These are phyloP conservation scores for Erodium maritimum DNA, from an alignment of 345 rosid species.

Conservation along the genomic window DNA sequence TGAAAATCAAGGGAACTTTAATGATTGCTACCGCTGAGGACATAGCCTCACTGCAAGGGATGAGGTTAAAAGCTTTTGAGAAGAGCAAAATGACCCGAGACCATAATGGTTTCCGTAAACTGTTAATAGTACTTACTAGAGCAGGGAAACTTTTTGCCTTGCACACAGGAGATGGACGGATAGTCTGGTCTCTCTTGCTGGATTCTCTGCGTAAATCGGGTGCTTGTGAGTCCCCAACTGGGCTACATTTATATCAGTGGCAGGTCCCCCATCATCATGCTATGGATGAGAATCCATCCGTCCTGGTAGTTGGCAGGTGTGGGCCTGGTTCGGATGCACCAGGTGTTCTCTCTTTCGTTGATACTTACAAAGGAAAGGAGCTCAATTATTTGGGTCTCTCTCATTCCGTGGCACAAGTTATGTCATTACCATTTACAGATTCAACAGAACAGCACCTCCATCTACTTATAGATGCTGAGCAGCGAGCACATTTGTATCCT, in stretches of 20 bases:
- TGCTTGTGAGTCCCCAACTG: conserved; percentile 41
- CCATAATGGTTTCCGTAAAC: conserved; percentile 94
- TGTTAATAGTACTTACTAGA: conserved; percentile 71
- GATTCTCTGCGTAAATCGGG: conserved; percentile 52
- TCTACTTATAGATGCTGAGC: conserved; percentile 54
- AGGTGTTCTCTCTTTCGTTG: conserved; percentile 71
- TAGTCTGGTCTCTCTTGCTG: conserved; percentile 79
- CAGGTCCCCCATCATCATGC: conserved; percentile 98
- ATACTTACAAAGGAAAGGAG: conserved; percentile 79
- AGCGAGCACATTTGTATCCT: conserved; percentile 74
- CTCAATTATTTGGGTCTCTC: conserved; percentile 37
- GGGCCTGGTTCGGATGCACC: conserved; percentile 42
- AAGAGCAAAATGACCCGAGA: conserved; percentile 94
- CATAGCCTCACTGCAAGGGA: conserved; percentile 66
- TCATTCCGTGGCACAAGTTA: conserved; percentile 70
- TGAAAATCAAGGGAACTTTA: conserved; percentile 87
- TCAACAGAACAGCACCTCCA: conserved; percentile 84
- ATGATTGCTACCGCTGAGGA: conserved; percentile 97
- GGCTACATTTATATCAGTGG: conserved; percentile 71
- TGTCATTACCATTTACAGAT: conserved; percentile 78
- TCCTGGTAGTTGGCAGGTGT: conserved; percentile 76
- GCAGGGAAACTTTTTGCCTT: conserved; percentile 82
- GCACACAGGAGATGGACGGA: conserved; percentile 91
- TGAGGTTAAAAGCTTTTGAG: conserved; percentile 79
- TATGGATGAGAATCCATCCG: conserved; percentile 84